A percentile compares a stretch with the other conserved stretches of the same genome.
Conservation (phyloP, 495 filamentous ascomycete species). For the Aspergillus steynii region DNA sequence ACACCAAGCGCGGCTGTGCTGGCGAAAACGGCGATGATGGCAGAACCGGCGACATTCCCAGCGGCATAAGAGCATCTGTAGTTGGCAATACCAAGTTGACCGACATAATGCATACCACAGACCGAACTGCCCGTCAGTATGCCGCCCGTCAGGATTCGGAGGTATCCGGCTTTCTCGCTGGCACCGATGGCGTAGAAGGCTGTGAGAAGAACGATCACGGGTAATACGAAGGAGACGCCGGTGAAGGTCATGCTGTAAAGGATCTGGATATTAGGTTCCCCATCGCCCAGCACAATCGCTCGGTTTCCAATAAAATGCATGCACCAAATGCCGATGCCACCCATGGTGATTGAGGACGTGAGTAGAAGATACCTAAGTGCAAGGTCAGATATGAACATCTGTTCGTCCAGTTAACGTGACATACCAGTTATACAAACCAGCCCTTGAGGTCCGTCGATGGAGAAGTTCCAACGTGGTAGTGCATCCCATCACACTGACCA, state of each 20-base stretch:
- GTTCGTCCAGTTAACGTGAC: not conserved
- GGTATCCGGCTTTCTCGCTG: constrained; percentile 54
- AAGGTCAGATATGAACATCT: constrained; percentile 1
- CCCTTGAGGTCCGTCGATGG: constrained; percentile 67
- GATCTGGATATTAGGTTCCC: constrained; percentile 63
- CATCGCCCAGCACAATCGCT: constrained; percentile 68
- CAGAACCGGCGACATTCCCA: constrained; percentile 65
- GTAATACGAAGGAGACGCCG: constrained; percentile 76
- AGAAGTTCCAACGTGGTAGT: constrained; percentile 80
- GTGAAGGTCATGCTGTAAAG: constrained; percentile 73
- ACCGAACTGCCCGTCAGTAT: constrained; percentile 69
- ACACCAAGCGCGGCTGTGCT: constrained; percentile 66
- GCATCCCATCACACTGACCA: constrained; percentile 76
- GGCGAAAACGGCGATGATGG: constrained; percentile 68
- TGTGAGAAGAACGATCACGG: constrained; percentile 68
- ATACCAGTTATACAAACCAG: constrained; percentile 71
- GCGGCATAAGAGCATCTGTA: constrained; percentile 62
- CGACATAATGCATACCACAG: constrained; percentile 89
- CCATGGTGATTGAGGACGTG: constrained; percentile 74
- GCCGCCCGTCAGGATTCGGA: constrained; percentile 63
- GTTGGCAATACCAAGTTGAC: constrained; percentile 78
- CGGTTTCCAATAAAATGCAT: constrained; percentile 88
- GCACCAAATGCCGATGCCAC: constrained; percentile 78
- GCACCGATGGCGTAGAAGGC: constrained; percentile 69
- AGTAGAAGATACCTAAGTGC: constrained; percentile 64